Base-by-base conservation (phyloP, 192 early-diverging fungal species). In the Lobosporangium transversale region DNA sequence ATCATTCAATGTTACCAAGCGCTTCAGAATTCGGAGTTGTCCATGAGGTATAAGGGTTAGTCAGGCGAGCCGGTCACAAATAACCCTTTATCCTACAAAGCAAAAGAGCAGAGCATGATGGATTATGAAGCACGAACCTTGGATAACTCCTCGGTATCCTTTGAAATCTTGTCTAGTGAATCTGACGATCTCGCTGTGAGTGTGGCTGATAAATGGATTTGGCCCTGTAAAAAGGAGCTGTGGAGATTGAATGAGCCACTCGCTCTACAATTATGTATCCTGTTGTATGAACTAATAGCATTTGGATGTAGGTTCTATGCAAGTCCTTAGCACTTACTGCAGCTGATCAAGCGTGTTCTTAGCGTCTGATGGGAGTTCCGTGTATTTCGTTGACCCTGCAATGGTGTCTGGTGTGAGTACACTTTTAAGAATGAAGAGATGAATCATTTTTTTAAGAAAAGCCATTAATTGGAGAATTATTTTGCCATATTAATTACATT, bases 311-410 rank as follows among this genome's bases (percentile, higher is more conserved):
- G 40, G 40, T 42, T 12, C 40, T 12, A n/a, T n/a, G n/a, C n/a
- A n/a, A n/a, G n/a, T n/a, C n/a, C n/a, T 17, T 17, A 43, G 14
- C 37, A 9, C 58, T 49, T 69, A 64, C 62, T 80, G 69, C n/a
- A 80, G 68, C 30, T 80, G 69, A 26, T 80, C 79, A 10, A 80
- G 53, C 18, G 59, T 61, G 24, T 7, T 37, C 54, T 80, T 80
- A 23, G 79, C 79, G 35, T 73, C 79, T 15, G 54, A 70, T 0
- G 79, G 68, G 27, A 80, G 55, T 23, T 80, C 79, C 4, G 70
- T 68, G 33, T 80, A 80, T 42, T 73, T 73, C 40, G 79, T 74
- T 33, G 68, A 73, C 36, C 60, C 65, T 18, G 79, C 66, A 37
- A 80, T 73, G 14, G 69, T 73, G 14, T 80, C 69, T 2, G 79